Evolutionary conservation across 2,329 filamentous ascomycete species (phyloP).

Genomic region (Xylaria digitata): DNA sequence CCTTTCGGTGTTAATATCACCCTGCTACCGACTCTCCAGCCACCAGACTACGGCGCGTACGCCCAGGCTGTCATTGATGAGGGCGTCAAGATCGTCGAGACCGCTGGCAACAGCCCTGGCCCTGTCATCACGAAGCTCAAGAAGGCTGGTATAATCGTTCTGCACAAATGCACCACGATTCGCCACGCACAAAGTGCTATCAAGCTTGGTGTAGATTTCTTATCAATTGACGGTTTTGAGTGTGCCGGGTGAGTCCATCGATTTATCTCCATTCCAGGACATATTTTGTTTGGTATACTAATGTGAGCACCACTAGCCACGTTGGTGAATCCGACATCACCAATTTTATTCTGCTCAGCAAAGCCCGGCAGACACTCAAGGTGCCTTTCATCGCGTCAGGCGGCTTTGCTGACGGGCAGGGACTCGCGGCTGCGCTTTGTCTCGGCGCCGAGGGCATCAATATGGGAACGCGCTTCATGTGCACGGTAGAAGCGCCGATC

Average conservation of each 20-base stretch:
- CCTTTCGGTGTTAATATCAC: constrained; percentile 97
- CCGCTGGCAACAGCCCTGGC: constrained; percentile 87
- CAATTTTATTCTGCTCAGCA: constrained; percentile 87
- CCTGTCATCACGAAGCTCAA: constrained; percentile 93
- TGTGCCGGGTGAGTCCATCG: constrained; percentile 74
- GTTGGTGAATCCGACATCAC: constrained; percentile 89
- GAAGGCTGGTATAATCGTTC: constrained; percentile 77
- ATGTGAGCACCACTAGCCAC: constrained; percentile 58
- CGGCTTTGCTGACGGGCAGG: constrained; percentile 94
- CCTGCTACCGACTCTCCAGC: constrained; percentile 86
- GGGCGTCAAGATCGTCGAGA: constrained; percentile 91
- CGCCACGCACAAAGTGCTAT: constrained; percentile 90
- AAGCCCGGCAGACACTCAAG: constrained; percentile 83
- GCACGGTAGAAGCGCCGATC: constrained; percentile 91
- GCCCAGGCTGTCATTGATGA: constrained; percentile 94
- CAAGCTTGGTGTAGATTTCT: constrained; percentile 95
- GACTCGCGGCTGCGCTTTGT: constrained; percentile 88
- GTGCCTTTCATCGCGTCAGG: constrained; percentile 96
- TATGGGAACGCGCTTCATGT: constrained; percentile 99
- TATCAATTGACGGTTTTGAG: constrained; percentile 97
- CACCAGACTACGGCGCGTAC: constrained; percentile 92
- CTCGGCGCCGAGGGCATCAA: constrained; percentile 95
- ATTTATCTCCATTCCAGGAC: constrained; percentile 17
- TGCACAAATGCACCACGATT: constrained; percentile 99
- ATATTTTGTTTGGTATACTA: constrained; percentile 32